phyloP scores from a whole-genome alignment of 306 rosid species.

The Cucumis sativus region Cucumber_9930_V3 NC_026661.2:498501-499000 shows the following conservation, averaged over 20 bases:
- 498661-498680: background rate
- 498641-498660: background rate
- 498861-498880: too few species aligned
- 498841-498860: too few species aligned
- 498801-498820: background rate
- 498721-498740: background rate
- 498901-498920: too few species aligned
- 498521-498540: slow-evolving; percentile 60
- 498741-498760: background rate
- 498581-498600: slow-evolving; percentile 94
- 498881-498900: too few species aligned
- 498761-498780: background rate
- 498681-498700: background rate
- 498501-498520: slow-evolving; percentile 47
- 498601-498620: slow-evolving; percentile 12
- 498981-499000: background rate
- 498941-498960: background rate
- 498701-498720: background rate
- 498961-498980: background rate
- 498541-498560: slow-evolving; percentile 64
- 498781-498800: background rate
- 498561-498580: slow-evolving; percentile 85
- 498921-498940: background rate
- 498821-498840: too few species aligned
- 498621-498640: background rate